Conservation (phyloP, 108 stramenopile species). For the Nitzschia sp. region DNA sequence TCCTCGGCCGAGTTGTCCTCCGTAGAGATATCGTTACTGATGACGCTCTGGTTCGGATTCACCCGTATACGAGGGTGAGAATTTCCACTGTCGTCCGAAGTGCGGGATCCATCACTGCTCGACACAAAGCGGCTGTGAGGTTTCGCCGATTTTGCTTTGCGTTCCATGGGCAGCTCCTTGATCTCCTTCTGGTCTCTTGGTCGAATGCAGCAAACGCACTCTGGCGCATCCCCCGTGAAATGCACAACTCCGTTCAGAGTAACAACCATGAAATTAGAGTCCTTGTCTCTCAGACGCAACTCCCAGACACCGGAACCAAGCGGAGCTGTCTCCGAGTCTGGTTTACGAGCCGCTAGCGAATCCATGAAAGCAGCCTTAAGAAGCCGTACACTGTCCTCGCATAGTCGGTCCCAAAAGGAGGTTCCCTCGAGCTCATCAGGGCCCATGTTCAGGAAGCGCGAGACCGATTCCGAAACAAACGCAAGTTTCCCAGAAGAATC, state of each 20-base stretch:
- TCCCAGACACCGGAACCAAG: constrained; percentile 72
- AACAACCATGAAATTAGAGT: constrained; percentile 38
- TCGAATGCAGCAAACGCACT: constrained; percentile 86
- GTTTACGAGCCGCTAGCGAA: constrained; percentile 67
- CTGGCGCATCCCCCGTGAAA: constrained; percentile 74
- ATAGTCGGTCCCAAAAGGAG: constrained; percentile 79
- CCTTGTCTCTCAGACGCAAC: constrained; percentile 58
- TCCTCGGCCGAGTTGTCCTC: constrained; percentile 9
- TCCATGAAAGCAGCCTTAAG: constrained; percentile 90
- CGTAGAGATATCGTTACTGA: constrained; percentile 7
- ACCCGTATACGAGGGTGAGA: not conserved
- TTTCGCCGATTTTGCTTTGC: not conserved
- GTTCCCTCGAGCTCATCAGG: constrained; percentile 62
- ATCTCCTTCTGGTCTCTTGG: constrained; percentile 28
- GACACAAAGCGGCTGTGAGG: constrained; percentile 11
- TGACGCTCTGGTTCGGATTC: constrained; percentile 21
- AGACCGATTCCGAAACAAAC: constrained; percentile 74
- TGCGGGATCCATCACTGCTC: constrained; percentile 18
- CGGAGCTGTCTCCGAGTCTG: constrained; percentile 63
- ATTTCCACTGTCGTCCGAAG: constrained; percentile 9
- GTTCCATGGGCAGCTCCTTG: constrained; percentile 3
- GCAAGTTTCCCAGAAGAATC: constrained; percentile 77
- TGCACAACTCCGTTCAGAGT: constrained; percentile 84
- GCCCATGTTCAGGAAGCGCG: constrained; percentile 49
- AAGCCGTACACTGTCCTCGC: constrained; percentile 66